phyloP scores from a whole-genome alignment of 441 rosid genomes.

The Gossypium aridum region DNA sequence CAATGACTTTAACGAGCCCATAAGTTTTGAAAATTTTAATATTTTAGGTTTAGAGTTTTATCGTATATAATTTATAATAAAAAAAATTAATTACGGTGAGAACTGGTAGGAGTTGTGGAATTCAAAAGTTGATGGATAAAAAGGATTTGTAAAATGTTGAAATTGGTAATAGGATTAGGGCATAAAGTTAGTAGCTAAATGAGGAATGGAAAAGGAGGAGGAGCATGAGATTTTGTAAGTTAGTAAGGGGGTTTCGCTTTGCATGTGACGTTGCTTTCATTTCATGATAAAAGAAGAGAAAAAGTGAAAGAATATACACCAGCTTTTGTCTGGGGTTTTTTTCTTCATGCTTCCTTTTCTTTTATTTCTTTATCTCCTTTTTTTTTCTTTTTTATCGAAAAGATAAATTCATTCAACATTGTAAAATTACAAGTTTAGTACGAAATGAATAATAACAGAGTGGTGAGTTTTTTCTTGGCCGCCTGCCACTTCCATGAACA shows the following conservation, averaged over 20 bases:
- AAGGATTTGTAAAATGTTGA: neutral
- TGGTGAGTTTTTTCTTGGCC: too few species aligned
- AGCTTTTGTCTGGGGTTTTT: slow-evolving; percentile 10
- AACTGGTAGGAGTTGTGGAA: neutral
- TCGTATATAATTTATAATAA: too few species aligned
- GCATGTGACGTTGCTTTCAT: slow-evolving; percentile 6
- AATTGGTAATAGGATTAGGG: neutral
- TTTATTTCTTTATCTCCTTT: neutral
- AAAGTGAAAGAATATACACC: neutral
- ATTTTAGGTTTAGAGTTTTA: too few species aligned
- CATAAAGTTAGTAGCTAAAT: neutral
- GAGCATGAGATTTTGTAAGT: neutral
- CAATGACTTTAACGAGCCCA: too few species aligned
- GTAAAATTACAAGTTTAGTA: too few species aligned
- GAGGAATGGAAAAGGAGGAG: neutral
- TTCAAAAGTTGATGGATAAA: neutral
- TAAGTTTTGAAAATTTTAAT: too few species aligned
- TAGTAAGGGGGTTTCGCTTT: neutral
- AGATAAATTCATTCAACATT: too few species aligned
- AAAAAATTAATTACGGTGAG: too few species aligned
- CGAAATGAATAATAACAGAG: too few species aligned
- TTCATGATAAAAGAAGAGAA: neutral
- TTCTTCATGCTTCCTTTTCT: neutral
- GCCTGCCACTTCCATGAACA: too few species aligned
- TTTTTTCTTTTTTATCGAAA: too few species aligned